These are phyloP conservation scores for Claviceps sp. DNA, from an alignment of 2,329 filamentous ascomycete species.

Conservation along the genomic window DNA sequence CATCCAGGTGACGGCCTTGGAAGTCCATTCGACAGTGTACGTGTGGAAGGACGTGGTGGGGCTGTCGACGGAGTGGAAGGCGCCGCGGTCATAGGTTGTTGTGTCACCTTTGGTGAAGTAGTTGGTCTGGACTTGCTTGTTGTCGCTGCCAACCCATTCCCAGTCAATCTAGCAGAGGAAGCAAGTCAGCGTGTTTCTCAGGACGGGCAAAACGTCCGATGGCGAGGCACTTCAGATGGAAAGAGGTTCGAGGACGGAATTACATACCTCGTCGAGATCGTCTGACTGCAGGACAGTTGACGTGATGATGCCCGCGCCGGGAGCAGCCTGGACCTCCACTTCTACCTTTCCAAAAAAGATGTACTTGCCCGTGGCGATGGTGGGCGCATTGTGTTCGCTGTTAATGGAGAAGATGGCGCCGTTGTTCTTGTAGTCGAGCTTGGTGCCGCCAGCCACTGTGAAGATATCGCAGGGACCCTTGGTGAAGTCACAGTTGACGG, in stretches of 20 bases:
- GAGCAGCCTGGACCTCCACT: constrained; percentile 62
- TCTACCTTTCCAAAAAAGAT: constrained; percentile 94
- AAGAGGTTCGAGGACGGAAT: no score
- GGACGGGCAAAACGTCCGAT: no score
- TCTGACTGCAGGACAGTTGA: constrained; percentile 84
- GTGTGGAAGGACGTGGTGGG: constrained; percentile 43
- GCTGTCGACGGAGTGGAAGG: constrained; percentile 41
- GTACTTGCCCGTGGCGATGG: constrained; percentile 69
- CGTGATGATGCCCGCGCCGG: constrained; percentile 78
- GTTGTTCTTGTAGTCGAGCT: constrained; percentile 31
- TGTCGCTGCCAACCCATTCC: constrained; percentile 64
- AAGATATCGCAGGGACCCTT: constrained; percentile 51
- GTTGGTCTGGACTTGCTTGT: constrained; percentile 64
- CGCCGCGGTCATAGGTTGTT: constrained; percentile 54
- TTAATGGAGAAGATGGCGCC: constrained; percentile 55
- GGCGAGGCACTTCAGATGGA: no score
- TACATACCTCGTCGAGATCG: constrained; percentile 48
- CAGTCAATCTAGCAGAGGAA: constrained; percentile 51
- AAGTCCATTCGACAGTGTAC: constrained; percentile 57
- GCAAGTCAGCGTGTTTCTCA: neutral
- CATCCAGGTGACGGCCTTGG: constrained; percentile 48
- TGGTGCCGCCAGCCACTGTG: constrained; percentile 31
- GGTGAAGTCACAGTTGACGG: constrained; percentile 57
- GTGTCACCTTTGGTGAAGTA: constrained; percentile 69
- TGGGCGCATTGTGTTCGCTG: constrained; percentile 51